A percentile compares a stretch with the other conserved stretches of the same genome.
Conservation (phyloP, 1,284 basidiomycete species). For the Paramarasmius palmivorus region DNA sequence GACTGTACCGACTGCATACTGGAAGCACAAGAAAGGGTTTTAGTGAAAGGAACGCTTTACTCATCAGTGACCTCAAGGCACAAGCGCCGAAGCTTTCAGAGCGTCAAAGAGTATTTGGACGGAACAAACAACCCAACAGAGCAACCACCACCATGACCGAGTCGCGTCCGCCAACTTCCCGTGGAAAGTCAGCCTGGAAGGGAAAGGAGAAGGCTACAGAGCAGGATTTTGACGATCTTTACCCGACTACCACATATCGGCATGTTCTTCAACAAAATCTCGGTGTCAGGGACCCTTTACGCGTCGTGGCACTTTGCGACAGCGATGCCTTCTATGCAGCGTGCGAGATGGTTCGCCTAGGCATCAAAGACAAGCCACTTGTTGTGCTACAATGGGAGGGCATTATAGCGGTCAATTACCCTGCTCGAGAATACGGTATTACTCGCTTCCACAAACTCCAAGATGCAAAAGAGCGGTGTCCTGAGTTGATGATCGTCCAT, state of each 20-base stretch:
- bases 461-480: conserved; percentile 86
- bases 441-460: conserved; percentile 79
- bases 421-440: conserved; percentile 87
- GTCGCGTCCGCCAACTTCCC: background rate
- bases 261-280: conserved; percentile 65
- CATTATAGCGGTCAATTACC: conserved; percentile 94
- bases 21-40: background rate
- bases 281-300: conserved; percentile 68
- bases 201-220: conserved; percentile 51
- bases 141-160: conserved; percentile 3
- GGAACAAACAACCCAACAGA: too few species aligned
- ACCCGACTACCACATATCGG: conserved; percentile 70
- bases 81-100: too few species aligned
- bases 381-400: conserved; percentile 93
- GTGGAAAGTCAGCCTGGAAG: conserved; percentile 30
- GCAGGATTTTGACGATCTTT: conserved; percentile 57
- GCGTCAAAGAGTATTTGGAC: too few species aligned
- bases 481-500: conserved; percentile 84
- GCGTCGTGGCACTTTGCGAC: conserved; percentile 88
- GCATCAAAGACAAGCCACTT: conserved; percentile 72
- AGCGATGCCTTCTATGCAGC: conserved; percentile 93
- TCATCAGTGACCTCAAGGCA: too few species aligned
- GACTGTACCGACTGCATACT: conserved; percentile 35
- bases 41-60: too few species aligned
- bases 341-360: conserved; percentile 86